A percentile compares a stretch with the other conserved stretches of the same genome.
Evolutionary conservation across 23 red algal species (phyloP).

Genomic region (Rhodosorus marinus): DNA sequence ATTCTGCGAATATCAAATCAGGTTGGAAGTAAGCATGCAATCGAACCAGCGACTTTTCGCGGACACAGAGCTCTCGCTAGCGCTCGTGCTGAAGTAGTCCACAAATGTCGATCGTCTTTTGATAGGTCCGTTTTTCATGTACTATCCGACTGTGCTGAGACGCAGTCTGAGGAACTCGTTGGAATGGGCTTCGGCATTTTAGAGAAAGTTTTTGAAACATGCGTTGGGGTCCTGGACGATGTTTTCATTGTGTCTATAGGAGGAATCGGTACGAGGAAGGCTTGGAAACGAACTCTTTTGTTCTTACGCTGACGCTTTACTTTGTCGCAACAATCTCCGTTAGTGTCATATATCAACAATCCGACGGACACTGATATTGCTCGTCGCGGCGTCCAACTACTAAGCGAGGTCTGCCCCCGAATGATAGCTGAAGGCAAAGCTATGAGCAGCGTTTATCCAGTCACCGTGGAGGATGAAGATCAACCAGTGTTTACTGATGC

Average conservation of each 20-base stretch:
- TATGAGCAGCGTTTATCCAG: slow-evolving; percentile 10
- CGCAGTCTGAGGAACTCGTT: slow-evolving; percentile 49
- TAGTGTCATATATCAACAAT: slow-evolving; percentile 43
- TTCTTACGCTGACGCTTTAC: no score
- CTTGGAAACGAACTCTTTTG: no score
- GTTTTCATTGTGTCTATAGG: slow-evolving; percentile 74
- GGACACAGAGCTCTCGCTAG: no score
- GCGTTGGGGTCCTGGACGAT: slow-evolving; percentile 52
- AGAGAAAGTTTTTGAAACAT: slow-evolving; percentile 52
- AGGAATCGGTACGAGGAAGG: no score
- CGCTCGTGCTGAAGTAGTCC: no score
- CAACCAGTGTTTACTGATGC: slow-evolving; percentile 53
- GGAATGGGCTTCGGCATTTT: slow-evolving; percentile 40
- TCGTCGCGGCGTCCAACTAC: slow-evolving; percentile 31
- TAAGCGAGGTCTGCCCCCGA: slow-evolving; percentile 27
- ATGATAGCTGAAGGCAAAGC: slow-evolving; percentile 30
- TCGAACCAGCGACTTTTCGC: no score
- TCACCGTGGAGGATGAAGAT: no score
- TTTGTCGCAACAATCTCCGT: no score
- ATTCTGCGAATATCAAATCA: slow-evolving; percentile 26
- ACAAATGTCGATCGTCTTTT: no score
- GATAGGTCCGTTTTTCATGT: slow-evolving; percentile 72
- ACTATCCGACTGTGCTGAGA: slow-evolving; percentile 55
- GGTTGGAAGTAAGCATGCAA: no score
- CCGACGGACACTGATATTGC: slow-evolving; percentile 23